phyloP scores from a whole-genome alignment of 176 grass and related monocot genomes.

The Bromus sterilis region DNA sequence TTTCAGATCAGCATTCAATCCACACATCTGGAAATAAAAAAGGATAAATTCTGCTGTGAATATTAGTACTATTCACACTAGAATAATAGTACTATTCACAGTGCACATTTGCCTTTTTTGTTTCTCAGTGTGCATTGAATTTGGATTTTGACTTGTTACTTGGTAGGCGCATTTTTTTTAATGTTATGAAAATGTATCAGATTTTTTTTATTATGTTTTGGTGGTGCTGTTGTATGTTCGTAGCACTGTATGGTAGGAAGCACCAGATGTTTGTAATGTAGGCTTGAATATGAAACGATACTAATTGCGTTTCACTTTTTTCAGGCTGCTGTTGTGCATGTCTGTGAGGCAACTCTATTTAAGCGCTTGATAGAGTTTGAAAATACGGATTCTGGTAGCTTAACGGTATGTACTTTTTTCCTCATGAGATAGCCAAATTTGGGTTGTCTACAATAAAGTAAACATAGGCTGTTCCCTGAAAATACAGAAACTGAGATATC shows the following conservation, averaged over 20 bases:
- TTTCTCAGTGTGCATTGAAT: background rate
- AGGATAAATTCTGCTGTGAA: background rate
- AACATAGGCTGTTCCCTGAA: background rate
- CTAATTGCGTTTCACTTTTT: constrained; percentile 23
- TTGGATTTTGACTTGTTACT: background rate
- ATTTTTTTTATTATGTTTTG: background rate
- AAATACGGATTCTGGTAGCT: constrained; percentile 87
- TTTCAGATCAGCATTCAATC: background rate
- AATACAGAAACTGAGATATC: background rate
- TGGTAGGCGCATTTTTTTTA: background rate
- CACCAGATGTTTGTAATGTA: background rate
- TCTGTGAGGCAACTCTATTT: constrained; percentile 83
- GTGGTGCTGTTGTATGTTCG: background rate
- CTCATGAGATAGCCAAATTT: background rate
- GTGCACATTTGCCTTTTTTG: background rate
- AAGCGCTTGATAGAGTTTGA: constrained; percentile 95
- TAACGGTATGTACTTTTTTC: constrained; percentile 53
- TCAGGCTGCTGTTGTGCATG: constrained; percentile 78
- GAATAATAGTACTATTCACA: too few species aligned
- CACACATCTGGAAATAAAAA: background rate
- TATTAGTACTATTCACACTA: background rate
- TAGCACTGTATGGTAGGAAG: background rate
- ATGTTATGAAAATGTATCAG: background rate
- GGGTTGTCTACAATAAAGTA: background rate
- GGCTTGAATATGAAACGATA: background rate